phyloP scores from a whole-genome alignment of 2,329 filamentous ascomycete species.

The Talaromyces sp. region DNA sequence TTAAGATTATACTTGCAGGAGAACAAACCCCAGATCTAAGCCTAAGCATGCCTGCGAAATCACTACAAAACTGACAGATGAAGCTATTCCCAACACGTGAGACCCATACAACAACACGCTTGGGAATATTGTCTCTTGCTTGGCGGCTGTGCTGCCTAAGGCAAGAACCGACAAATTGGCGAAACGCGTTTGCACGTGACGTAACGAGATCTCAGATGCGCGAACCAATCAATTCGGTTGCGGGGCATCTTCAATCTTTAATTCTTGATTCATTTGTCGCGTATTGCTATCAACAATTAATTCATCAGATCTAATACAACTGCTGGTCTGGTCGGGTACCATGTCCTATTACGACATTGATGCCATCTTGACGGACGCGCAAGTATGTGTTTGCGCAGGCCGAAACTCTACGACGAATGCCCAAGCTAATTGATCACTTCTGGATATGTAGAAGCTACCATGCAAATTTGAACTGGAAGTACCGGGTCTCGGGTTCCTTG shows the following conservation, averaged over 20 bases:
- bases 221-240: not conserved
- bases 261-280: not conserved
- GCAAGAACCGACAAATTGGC: not conserved
- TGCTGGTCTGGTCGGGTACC: not conserved
- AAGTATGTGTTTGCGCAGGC: slow-evolving; percentile 29
- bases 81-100: not conserved
- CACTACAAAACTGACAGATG: not conserved
- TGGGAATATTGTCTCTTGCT: not conserved
- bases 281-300: not conserved
- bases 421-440: not conserved
- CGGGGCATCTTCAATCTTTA: not conserved
- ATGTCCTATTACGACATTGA: slow-evolving; percentile 52
- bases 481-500: slow-evolving; percentile 81
- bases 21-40: too few species aligned
- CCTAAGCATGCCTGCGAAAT: not conserved
- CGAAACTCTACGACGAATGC: not conserved
- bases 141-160: not conserved
- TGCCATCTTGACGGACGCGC: slow-evolving; percentile 48
- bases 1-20: too few species aligned
- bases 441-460: slow-evolving; percentile 73
- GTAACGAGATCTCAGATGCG: not conserved
- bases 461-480: slow-evolving; percentile 92
- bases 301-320: not conserved
- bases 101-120: not conserved
- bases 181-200: not conserved